Evolutionary conservation across 768 basidiomycete genomes (phyloP).

Genomic region (Mycena crocata): DNA sequence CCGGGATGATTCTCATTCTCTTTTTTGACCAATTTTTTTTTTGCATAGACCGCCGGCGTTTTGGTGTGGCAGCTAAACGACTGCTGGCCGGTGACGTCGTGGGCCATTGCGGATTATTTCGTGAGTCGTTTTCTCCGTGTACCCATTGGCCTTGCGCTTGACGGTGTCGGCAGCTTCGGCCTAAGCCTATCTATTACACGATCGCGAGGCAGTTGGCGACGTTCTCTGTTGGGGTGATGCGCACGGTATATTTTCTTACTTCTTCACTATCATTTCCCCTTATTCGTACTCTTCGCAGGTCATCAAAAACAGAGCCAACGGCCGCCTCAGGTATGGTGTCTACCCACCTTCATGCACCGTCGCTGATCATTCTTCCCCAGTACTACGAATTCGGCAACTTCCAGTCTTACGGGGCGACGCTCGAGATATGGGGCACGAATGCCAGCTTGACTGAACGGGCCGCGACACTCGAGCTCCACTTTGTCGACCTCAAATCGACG

Average conservation of each 20-base stretch:
- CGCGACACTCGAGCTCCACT: constrained; percentile 65
- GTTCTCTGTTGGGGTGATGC: constrained; percentile 60
- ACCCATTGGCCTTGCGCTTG: not conserved
- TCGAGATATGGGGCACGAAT: constrained; percentile 86
- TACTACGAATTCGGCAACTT: constrained; percentile 71
- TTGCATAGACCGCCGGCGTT: constrained; percentile 72
- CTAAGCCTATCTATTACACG: constrained; percentile 86
- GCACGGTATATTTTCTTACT: constrained; percentile 43
- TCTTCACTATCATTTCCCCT: constrained; percentile 37
- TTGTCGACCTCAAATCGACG: constrained; percentile 66
- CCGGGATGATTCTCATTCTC: not conserved
- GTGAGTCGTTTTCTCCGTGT: constrained; percentile 52
- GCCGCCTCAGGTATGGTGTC: constrained; percentile 55
- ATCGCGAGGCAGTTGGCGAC: constrained; percentile 80
- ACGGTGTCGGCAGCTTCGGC: constrained; percentile 59
- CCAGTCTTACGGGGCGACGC: constrained; percentile 65
- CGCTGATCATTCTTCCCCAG: constrained; percentile 36
- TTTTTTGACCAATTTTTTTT: not conserved
- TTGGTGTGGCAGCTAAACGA: constrained; percentile 93
- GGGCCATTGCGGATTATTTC: constrained; percentile 94
- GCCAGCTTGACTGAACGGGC: constrained; percentile 59
- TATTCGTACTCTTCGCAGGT: constrained; percentile 50
- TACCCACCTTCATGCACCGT: not conserved
- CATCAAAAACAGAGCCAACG: constrained; percentile 69
- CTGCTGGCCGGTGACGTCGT: constrained; percentile 91